Evolutionary conservation across 176 grass and related monocot genomes (phyloP), one percentile per base, ranked within the genome.

Genomic region (Carex kokanica): DNA sequence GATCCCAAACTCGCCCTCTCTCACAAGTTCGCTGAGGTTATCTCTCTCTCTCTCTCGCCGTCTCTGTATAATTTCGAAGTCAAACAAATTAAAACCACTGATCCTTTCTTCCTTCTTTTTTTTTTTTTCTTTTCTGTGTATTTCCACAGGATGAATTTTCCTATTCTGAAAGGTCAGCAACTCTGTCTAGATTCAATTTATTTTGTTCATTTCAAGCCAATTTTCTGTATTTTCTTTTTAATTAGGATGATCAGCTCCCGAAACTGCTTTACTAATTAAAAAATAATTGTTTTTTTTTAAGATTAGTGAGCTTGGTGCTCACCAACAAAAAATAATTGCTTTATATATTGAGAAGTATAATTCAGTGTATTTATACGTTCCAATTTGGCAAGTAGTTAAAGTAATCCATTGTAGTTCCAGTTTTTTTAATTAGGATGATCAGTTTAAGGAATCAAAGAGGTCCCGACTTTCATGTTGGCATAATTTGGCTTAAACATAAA

Each of bases 1-100:
- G 87, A 94, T 85, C 87, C 91, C 4, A 16, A 87, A 1, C 74
- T 88, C 79, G 95, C 87, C 63, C 83, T 94, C 67, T 90, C 89
- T 55, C 89, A 98, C 89, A 86, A 86, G 66, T 94, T 98, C 74
- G 64, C 90, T 40, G 87, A 98, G 95, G 95, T 93, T 81, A 3
- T 54, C 41, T 52, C 32, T 64, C 12, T 41, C 43, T 68, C 51
- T 68, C 17, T 5, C 16, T 23, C 25, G 11, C n/a, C 0, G 43
- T 43, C 57, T 11, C n/a, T 34, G 24, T n/a, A 58, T 21, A 52
- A 20, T 25, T 60, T 3, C 15, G 16, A 81, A 17, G 9, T 81
- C 23, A 16, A 40, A 47, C n/a, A 65, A 82, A 12, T 80, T 62
- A 23, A 23, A 82, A 6, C 60, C 23, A 62, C 58, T 63, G 41